Conservation (phyloP, 202 grass and related monocot species). For the Bolboschoenoplectus hybrid region DNA sequence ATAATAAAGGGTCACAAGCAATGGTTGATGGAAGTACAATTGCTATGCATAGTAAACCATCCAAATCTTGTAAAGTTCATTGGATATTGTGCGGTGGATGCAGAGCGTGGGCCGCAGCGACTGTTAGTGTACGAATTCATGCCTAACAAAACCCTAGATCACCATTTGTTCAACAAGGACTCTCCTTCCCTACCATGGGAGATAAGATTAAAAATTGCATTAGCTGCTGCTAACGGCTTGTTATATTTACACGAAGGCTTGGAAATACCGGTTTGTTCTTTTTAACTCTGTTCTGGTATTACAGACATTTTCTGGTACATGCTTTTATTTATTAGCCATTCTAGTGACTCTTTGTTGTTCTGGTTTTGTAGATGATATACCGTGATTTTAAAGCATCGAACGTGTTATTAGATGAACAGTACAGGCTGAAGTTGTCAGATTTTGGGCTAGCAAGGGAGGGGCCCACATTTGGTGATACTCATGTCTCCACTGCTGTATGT, state of each 20-base stretch:
- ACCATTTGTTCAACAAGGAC: constrained; percentile 69
- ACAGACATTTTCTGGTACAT: constrained; percentile 2
- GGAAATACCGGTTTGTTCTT: constrained; percentile 65
- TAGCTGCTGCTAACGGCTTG: constrained; percentile 63
- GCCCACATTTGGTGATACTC: constrained; percentile 54
- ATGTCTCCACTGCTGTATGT: constrained; percentile 67
- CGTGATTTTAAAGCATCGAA: constrained; percentile 84
- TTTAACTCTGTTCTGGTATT: constrained; percentile 3
- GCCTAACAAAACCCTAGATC: constrained; percentile 66
- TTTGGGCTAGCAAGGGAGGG: constrained; percentile 75
- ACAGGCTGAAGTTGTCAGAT: constrained; percentile 65
- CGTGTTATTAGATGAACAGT: constrained; percentile 65
- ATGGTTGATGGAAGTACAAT: constrained; percentile 74
- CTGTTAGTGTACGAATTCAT: constrained; percentile 77
- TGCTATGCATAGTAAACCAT: constrained; percentile 72
- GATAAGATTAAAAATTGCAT: constrained; percentile 53
- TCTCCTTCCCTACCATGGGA: constrained; percentile 66
- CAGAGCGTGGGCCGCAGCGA: constrained; percentile 58
- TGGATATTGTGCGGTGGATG: constrained; percentile 56
- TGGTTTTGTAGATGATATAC: constrained; percentile 58
- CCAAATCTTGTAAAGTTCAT: constrained; percentile 73
- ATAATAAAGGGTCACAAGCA: constrained; percentile 69
- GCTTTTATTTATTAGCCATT: not conserved
- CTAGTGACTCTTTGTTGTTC: constrained; percentile 8
- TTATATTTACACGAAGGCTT: constrained; percentile 70